A percentile compares a stretch with the other conserved stretches of the same genome.
phyloP scores from a whole-genome alignment of 257 asterid species.

The Coffea eugenioides region DNA sequence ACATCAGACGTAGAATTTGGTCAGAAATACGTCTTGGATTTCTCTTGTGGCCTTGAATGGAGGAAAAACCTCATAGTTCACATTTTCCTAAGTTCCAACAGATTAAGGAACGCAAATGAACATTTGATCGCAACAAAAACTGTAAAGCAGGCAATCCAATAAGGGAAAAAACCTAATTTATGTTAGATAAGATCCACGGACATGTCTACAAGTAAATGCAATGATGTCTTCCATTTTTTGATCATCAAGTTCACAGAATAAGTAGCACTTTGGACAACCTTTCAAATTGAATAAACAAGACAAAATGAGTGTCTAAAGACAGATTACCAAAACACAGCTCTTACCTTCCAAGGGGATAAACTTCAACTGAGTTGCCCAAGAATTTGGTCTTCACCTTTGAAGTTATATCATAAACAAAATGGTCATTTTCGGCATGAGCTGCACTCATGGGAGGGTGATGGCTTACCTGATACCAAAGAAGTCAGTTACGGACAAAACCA shows the following conservation, averaged over 20 bases:
- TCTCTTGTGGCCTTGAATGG: background rate
- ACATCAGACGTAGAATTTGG: background rate
- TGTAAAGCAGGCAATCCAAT: background rate
- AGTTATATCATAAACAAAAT: slow-evolving; percentile 74
- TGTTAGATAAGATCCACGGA: background rate
- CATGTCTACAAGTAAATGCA: background rate
- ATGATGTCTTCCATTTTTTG: background rate
- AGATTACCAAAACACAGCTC: slow-evolving; percentile 10
- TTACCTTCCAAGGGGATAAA: slow-evolving; percentile 95
- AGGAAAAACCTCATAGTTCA: background rate
- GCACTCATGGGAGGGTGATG: slow-evolving; percentile 99
- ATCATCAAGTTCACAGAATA: background rate
- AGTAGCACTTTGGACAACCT: background rate
- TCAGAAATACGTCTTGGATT: background rate
- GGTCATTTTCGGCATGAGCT: slow-evolving; percentile 89
- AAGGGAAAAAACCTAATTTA: background rate
- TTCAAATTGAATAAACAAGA: background rate
- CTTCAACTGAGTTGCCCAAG: slow-evolving; percentile 81
- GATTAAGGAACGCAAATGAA: background rate
- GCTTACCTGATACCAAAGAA: slow-evolving; percentile 30
- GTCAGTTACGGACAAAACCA: background rate
- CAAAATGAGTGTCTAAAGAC: background rate
- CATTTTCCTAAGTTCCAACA: background rate
- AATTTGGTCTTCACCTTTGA: slow-evolving; percentile 83
- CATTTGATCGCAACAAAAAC: background rate